Base-by-base conservation (phyloP, 2,329 filamentous ascomycete species). In the Pestalotiopsis fici region DNA sequence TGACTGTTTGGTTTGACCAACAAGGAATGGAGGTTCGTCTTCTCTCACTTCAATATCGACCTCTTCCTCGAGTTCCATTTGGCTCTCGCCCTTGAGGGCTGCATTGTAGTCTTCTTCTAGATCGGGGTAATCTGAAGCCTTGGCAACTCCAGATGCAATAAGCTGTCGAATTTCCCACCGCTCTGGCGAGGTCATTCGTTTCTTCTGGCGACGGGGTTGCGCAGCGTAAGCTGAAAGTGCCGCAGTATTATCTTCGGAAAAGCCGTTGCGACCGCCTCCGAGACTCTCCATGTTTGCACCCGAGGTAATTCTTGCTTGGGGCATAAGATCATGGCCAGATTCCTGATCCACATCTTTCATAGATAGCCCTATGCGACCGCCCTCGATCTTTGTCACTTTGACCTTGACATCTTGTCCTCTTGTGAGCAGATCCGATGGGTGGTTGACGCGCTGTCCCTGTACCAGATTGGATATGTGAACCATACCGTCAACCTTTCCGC, bases 261-360 rank as follows among this genome's bases (percentile, higher is more conserved):
- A 89, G 18, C 88, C 86, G 68, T 90, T 87, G 64, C 86, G 85
- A 11, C 81, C 82, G 25, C 85, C 81, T 66, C 95, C 92, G 4
- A 98, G 82, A 1, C 89, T 89, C 76, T 95, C 91, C 85, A 92
- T 92, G 74, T 99, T 99, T 12, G 96, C 96, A 7, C 96, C 96
- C 1, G 95, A 96, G 35, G 92, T 90, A 74, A 98, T 88, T 59
- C 92, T 87, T 67, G 88, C 87, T 70, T 95, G 90, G 0, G 95
- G 94, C 35, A 91, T 89, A 50, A 97, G 82, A 75, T 99, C 96
- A 75, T 89, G 87, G 5, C 96, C 96, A 3, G 93, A 95, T 35
- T 88, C 87, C 78, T 99, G 96, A 73, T 99, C 95, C 18, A 98
- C 95, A 69, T 98, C 95, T 76, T 97, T 97, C 95, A 99, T 98